Evolutionary conservation across 2,329 filamentous ascomycete species (phyloP), one percentile per base, ranked within the genome.

Genomic region (Epichloe sp.): DNA sequence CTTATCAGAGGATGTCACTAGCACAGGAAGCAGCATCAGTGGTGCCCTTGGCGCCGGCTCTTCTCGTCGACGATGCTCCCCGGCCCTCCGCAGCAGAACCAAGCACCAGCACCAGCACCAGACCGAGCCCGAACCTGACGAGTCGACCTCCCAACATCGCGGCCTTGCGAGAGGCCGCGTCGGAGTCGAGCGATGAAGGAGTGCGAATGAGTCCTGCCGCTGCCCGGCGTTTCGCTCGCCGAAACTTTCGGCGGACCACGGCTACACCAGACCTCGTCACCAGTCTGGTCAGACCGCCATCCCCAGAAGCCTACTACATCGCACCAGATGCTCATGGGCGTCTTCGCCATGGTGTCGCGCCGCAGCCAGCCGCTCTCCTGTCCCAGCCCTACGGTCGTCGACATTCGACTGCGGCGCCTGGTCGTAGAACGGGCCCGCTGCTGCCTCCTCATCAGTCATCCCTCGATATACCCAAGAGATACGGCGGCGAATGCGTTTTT

Each of bases 231-330:
- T 65, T 68, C 42, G 65, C 64, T 38, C 63, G 65, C 26, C 64
- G 64, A n/a, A 67, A 60, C 52, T 59, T 68, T 45, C 62, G 63
- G 44, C 62, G 62, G 36, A 59, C 60, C 23, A 62, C 64, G 15
- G 64, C 65, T n/a, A 69, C 67, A 12, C 67, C 67, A 47, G 67
- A 69, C 50, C 64, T 69, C 51, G 65, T 68, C 54, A 69, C 65
- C 38, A 68, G 66, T 56, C 64, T 68, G 47, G 65, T 69, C 45
- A 64, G 67, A 4, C 65, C 65, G 2, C 63, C 64, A 1, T 68
- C 67, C 3, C 65, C 67, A n/a, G 67, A 68, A 52, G 55, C 63
- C 34, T 58, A 65, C 44, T 67, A 66, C 49, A 55, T 60, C 21
- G 58, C 59, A 0, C 58, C 62, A 14, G 61, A 63, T 44, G 51